Evolutionary conservation across 1,284 basidiomycete species (phyloP), one percentile per base, ranked within the genome.

Genomic region (Cryptococcus amylolentus): DNA sequence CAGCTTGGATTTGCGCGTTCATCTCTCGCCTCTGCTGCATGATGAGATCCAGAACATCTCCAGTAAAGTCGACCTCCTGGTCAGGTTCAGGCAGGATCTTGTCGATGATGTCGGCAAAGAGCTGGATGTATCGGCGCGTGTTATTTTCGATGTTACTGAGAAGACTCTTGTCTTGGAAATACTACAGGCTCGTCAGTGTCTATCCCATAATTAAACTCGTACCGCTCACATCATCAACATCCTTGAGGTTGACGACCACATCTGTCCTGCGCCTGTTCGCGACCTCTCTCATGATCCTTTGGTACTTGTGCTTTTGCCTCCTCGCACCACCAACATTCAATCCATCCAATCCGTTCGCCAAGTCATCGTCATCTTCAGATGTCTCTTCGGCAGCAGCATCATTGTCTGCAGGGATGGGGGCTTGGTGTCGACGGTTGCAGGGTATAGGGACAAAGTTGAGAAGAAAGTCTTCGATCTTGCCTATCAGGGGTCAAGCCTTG

Each of bases 41-140:
- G 63, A 97, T 92, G 9, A 98, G 86, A 75, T 97, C 94, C 47
- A 96, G 88, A 45, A 96, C 92, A 72, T 97, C 93, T 66, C 91
- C 89, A 47, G 90, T 83, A 59, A 88, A 85, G 60, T 85, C 87
- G 57, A 97, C 89, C 67, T 96, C 91, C 73, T 88, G 88, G 23
- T 88, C 91, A 2, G 94, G 89, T 44, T 80, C 79, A 5, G 93
- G 94, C 81, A 93, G 86, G 55, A 94, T 80, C 62, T 84, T 83
- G 81, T 99, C 96, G 51, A 98, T 85, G 46, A 89, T 90, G 66
- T 94, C 89, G 68, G 86, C 86, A 78, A 98, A 98, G 31, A 99
- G 81, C 62, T 84, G 83, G 61, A 92, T 83, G 78, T 98, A 99
- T 67, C 94, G 89, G 64, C 89, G 86, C 16, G 93, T 85, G 76